Conservation (phyloP, 2,329 filamentous ascomycete species). For the Trichoderma oligosporum region DNA sequence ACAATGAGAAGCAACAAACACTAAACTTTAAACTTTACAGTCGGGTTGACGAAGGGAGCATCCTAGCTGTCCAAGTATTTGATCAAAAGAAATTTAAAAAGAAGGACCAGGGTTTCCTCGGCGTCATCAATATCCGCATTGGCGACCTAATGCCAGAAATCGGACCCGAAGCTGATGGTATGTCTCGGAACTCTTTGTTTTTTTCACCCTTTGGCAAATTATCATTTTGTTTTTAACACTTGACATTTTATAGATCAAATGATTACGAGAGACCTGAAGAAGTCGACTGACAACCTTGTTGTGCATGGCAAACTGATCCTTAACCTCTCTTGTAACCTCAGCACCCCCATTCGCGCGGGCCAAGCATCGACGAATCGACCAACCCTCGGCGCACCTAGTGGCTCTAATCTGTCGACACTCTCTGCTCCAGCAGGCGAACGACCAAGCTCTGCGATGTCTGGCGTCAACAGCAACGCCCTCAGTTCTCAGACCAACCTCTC, state of each 20-base stretch:
- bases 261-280: slow-evolving; percentile 95
- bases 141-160: slow-evolving; percentile 86
- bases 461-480: slow-evolving; percentile 42
- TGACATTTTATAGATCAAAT: slow-evolving; percentile 70
- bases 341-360: slow-evolving; percentile 58
- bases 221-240: slow-evolving; percentile 24
- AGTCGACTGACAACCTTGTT: slow-evolving; percentile 95
- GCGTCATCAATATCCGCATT: slow-evolving; percentile 94
- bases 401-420: slow-evolving; percentile 43
- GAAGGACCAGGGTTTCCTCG: slow-evolving; percentile 98
- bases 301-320: slow-evolving; percentile 97
- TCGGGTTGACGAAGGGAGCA: slow-evolving; percentile 88
- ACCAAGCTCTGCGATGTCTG: slow-evolving; percentile 52
- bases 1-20: not conserved
- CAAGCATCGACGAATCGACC: slow-evolving; percentile 45
- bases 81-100: slow-evolving; percentile 99
- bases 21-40: slow-evolving; percentile 44
- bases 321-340: slow-evolving; percentile 88
- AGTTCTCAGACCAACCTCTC: slow-evolving; percentile 42
- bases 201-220: not conserved
- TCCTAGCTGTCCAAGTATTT: slow-evolving; percentile 96
- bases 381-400: slow-evolving; percentile 41
- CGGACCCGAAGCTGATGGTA: slow-evolving; percentile 86
- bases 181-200: slow-evolving; percentile 30
- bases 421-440: slow-evolving; percentile 44